Evolutionary conservation across 2,329 filamentous ascomycete genomes (phyloP), one percentile per base, ranked within the genome.

Genomic region (Pseudocercospora ulei): DNA sequence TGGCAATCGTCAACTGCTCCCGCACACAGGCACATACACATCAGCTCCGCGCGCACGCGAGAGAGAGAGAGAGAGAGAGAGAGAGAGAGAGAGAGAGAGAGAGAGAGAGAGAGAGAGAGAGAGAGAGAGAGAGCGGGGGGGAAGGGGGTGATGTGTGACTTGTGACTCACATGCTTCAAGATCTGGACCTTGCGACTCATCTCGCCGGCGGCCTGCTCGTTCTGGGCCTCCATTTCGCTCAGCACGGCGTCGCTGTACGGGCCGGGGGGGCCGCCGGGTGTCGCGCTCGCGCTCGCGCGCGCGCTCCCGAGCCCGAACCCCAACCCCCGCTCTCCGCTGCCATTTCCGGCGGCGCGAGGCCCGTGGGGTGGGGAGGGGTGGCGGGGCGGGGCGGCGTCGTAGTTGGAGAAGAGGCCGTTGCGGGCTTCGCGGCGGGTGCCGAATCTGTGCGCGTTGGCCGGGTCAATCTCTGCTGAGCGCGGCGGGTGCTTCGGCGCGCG

Each of bases 181-280:
- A 86, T 76, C 67, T 73, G 78, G 44, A 96, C 88, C 64, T 94
- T 95, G 50, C 82, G 82, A 51, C 84, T 73, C 57, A 95, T 87
- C n/a, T 86, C 85, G 46, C 85, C 81, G 7, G 95, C 79, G 55
- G 95, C 80, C 42, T 76, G 71, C 53, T 95, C 87, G 59, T 96
- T 96, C 66, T 98, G 90, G 56, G 82, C 88, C 68, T 98, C 90
- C 44, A 98, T 72, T 65, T 93, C 86, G 59, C 84, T 85, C 37
- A 98, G 72, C 31, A 94, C 85, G 12, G 87, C 82, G 55, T 92
- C 81, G 58, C 81, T 88, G 62, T 96, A 96, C 61, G 95, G 87
- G 8, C 88, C 88, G 58, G n/a, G n/a, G n/a, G n/a, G n/a, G n/a
- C n/a, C n/a, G n/a, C n/a, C n/a, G n/a, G n/a, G n/a, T n/a, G n/a